phyloP scores from a whole-genome alignment of 176 grass and related monocot genomes.

The Pontederia paniculata region DNA sequence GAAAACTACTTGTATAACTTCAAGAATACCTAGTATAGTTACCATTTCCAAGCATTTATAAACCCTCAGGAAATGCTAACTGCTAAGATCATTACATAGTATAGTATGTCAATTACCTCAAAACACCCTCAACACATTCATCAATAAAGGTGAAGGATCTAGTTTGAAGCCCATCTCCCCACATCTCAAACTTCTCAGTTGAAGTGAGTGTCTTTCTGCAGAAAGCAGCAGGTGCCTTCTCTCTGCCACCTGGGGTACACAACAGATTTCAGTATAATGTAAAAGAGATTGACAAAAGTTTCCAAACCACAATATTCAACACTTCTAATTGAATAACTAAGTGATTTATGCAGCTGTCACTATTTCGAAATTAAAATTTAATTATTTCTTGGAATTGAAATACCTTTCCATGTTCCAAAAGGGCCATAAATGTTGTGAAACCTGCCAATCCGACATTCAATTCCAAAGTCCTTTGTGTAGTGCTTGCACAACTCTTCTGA shows the following conservation, averaged over 20 bases:
- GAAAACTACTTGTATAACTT: not conserved
- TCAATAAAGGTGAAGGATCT: conserved; percentile 82
- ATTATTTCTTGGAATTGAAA: not conserved
- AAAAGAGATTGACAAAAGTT: too few species aligned
- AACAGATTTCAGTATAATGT: conserved; percentile 2
- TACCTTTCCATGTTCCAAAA: conserved; percentile 97
- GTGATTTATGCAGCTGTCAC: too few species aligned
- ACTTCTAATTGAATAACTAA: too few species aligned
- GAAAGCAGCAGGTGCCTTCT: conserved; percentile 87
- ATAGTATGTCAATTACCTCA: conserved; percentile 32
- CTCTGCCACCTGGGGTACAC: conserved; percentile 46
- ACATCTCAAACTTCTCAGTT: conserved; percentile 76
- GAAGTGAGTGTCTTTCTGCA: conserved; percentile 74
- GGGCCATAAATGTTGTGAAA: conserved; percentile 98
- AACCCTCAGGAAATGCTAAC: too few species aligned
- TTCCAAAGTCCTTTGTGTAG: conserved; percentile 92
- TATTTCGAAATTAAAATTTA: not conserved
- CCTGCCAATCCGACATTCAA: conserved; percentile 72
- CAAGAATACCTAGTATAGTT: not conserved
- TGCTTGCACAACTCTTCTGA: conserved; percentile 98
- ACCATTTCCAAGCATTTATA: not conserved
- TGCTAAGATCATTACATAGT: too few species aligned
- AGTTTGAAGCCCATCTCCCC: conserved; percentile 81
- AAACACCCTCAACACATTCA: conserved; percentile 74
- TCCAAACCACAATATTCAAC: too few species aligned